Base-by-base conservation (phyloP, 441 rosid genomes). In the Hypseocharis bilobata region DNA sequence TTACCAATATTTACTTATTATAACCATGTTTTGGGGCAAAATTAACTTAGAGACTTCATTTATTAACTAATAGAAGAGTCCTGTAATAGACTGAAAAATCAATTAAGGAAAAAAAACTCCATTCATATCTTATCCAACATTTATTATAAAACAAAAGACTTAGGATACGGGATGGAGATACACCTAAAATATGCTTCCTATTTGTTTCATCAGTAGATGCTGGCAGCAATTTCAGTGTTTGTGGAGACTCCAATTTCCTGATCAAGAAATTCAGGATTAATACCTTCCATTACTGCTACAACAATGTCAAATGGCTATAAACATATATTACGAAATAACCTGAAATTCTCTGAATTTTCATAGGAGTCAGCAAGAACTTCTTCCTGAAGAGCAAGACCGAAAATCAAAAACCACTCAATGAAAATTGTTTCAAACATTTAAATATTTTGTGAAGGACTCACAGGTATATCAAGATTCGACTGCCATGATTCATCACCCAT, bases 161-260 rank as follows among this genome's bases (percentile, higher is more conserved):
- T 29, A 83, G 98, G 98, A 92, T 92, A 92, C 98, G 75, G 34
- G 92, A 82, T 47, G 88, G 72, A 72, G 84, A 76, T 75, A 73
- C 73, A 60, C 96, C 91, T 56, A 91, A 81, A 71, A 76, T 71
- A 40, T 81, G 86, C 77, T 84, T 91, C 83, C 88, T 89, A 63
- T 82, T 77, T 28, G 85, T 72, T 71, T 93, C 97, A 77, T 93
- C 97, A 0, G 80, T 54, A 56, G 97, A 77, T 60, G 91, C 80
- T 13, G 91, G 83, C 78, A 93, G 74, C 65, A 87, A 68, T 82
- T 87, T 91, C 71, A 89, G 72, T 57, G 83, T 70, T 74, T 86
- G 96, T 49, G 86, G 78, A 63, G 84, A 69, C 64, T 84, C 86
- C 70, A 71, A 30, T 73, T 84, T 88, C 90, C 97, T 91, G 85